A percentile compares a stretch with the other conserved stretches of the same genome.
Conservation (phyloP, 139 green algal genomes). For the Desmodesmus armatus region DNA sequence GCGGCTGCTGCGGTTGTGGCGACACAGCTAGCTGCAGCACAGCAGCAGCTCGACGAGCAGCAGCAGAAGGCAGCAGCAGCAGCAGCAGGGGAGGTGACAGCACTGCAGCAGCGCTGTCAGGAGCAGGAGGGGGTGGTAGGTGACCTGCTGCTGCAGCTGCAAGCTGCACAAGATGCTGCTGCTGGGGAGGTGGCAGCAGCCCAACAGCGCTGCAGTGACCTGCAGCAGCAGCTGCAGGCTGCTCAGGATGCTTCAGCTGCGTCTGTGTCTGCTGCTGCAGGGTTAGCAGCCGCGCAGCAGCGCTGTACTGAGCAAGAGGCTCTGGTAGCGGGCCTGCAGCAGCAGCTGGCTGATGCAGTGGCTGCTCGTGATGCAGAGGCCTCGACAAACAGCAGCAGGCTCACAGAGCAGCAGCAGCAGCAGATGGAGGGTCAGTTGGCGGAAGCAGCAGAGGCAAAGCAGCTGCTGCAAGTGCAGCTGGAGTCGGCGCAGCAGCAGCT, state of each 20-base stretch:
- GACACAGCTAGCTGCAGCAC: not conserved
- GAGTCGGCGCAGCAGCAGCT: constrained; percentile 13
- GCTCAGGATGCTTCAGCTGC: no score
- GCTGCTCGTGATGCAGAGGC: not conserved
- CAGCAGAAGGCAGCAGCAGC: not conserved
- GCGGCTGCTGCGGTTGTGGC: not conserved
- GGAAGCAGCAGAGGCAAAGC: not conserved
- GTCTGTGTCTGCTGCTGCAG: no score
- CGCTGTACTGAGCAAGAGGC: constrained; percentile 4
- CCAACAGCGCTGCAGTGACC: not conserved
- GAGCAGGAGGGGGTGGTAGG: not conserved
- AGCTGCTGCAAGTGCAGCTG: not conserved
- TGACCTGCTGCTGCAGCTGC: not conserved
- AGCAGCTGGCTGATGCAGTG: not conserved
- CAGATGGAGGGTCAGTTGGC: no score
- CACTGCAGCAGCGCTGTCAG: not conserved
- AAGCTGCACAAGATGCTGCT: not conserved
- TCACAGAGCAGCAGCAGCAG: not conserved
- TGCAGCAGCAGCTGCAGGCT: not conserved
- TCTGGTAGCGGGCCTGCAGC: not conserved
- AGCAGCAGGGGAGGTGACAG: not conserved
- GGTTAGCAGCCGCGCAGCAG: no score
- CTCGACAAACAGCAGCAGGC: not conserved
- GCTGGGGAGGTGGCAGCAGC: constrained; percentile 7
- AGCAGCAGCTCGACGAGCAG: not conserved